phyloP scores from a whole-genome alignment of 2,329 filamentous ascomycete species.

The Trichoderma citrinoviride region DNA sequence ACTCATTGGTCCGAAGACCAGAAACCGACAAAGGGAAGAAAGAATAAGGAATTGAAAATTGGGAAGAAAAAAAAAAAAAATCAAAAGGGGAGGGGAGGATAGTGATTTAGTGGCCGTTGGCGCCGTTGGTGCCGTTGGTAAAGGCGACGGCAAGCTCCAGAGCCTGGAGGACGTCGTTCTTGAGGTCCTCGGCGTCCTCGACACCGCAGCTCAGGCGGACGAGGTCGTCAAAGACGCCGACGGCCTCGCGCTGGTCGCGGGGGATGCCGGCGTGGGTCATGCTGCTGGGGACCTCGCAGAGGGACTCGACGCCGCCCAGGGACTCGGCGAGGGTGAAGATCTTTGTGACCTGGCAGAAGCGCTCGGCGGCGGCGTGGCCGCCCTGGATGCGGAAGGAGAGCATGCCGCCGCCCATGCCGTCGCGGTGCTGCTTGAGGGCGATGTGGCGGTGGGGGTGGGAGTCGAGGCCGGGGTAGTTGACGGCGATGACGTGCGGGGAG shows the following conservation, averaged over 20 bases:
- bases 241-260: slow-evolving; percentile 81
- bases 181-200: slow-evolving; percentile 84
- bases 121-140: slow-evolving; percentile 31
- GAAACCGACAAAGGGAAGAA: neutral
- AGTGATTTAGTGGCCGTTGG: slow-evolving; percentile 27
- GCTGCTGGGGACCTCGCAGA: slow-evolving; percentile 87
- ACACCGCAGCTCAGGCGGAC: slow-evolving; percentile 92
- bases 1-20: neutral
- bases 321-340: slow-evolving; percentile 94
- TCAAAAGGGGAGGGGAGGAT: neutral
- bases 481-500: slow-evolving; percentile 77
- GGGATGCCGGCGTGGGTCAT: slow-evolving; percentile 99
- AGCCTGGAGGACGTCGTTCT: slow-evolving; percentile 77
- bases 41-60: neutral
- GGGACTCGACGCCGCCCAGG: slow-evolving; percentile 85
- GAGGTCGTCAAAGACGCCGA: slow-evolving; percentile 92
- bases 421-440: slow-evolving; percentile 84
- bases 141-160: slow-evolving; percentile 66
- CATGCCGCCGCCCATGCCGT: slow-evolving; percentile 96
- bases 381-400: slow-evolving; percentile 92
- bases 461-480: slow-evolving; percentile 92
- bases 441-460: slow-evolving; percentile 85
- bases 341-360: slow-evolving; percentile 85
- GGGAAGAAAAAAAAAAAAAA: neutral
- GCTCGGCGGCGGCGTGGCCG: slow-evolving; percentile 79